A percentile compares a stretch with the other conserved stretches of the same genome.
These are phyloP conservation scores for Gossypium armourianum DNA, from an alignment of 441 rosid genomes.

Conservation along the genomic window DNA sequence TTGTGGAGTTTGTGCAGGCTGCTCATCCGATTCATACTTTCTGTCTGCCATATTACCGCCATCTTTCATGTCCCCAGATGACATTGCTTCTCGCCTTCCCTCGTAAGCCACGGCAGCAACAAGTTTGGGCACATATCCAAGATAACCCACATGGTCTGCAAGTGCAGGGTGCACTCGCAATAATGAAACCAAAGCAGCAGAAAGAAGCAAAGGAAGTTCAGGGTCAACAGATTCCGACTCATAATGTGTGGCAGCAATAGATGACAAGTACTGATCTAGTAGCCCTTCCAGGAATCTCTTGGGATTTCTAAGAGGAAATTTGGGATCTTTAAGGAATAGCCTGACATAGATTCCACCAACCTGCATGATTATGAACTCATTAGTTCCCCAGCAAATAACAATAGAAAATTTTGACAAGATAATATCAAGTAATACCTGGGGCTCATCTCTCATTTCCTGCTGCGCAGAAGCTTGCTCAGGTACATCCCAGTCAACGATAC, in stretches of 20 bases:
- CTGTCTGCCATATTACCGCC: slow-evolving; percentile 35
- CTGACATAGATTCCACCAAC: slow-evolving; percentile 94
- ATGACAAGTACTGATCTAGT: slow-evolving; percentile 83
- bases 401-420: slow-evolving; percentile 4
- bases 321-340: slow-evolving; percentile 91
- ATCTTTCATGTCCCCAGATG: slow-evolving; percentile 51
- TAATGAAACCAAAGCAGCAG: slow-evolving; percentile 95
- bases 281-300: slow-evolving; percentile 95
- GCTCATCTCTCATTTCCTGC: slow-evolving; percentile 87
- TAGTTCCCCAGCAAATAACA: slow-evolving; percentile 14
- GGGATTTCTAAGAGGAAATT: slow-evolving; percentile 93
- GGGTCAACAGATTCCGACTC: slow-evolving; percentile 68
- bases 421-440: slow-evolving; percentile 49
- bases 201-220: slow-evolving; percentile 89
- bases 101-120: slow-evolving; percentile 94
- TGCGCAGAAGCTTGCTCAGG: slow-evolving; percentile 91
- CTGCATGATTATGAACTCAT: slow-evolving; percentile 34
- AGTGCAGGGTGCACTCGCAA: slow-evolving; percentile 96
- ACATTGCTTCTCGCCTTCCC: slow-evolving; percentile 85
- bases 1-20: slow-evolving; percentile 76
- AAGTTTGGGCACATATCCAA: slow-evolving; percentile 95
- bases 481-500: slow-evolving; percentile 90
- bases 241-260: slow-evolving; percentile 90
- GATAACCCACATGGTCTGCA: slow-evolving; percentile 95
- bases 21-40: slow-evolving; percentile 46